A percentile compares a stretch with the other conserved stretches of the same genome.
These are phyloP conservation scores for Aquilaria malaccensis DNA, from an alignment of 345 rosid species.

Conservation along the genomic window DNA sequence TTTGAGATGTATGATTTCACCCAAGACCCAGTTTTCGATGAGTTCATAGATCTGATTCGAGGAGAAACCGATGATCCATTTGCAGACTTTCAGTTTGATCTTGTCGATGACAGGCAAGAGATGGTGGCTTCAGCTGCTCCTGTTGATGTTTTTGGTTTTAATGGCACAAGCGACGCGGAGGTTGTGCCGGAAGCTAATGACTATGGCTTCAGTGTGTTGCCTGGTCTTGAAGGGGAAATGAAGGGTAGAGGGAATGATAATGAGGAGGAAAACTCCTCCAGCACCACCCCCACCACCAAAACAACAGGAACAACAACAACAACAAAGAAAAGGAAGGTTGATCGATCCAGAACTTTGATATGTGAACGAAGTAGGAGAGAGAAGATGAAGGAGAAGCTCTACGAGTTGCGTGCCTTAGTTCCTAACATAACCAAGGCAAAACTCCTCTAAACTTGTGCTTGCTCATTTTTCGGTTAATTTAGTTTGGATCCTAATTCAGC, in stretches of 20 bases:
- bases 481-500: too few species aligned
- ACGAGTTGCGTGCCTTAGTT: constrained; percentile 74
- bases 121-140: constrained; percentile 16
- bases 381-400: constrained; percentile 87
- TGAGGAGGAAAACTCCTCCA: constrained; percentile 50
- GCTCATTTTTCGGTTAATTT: neutral
- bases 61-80: constrained; percentile 35
- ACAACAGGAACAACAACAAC: constrained; percentile 23
- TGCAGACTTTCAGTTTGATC: constrained; percentile 24
- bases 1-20: constrained; percentile 43
- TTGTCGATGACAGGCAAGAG: constrained; percentile 21
- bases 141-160: constrained; percentile 22
- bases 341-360: constrained; percentile 64
- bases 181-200: constrained; percentile 22
- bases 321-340: constrained; percentile 35
- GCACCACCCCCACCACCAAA: constrained; percentile 40
- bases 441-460: neutral
- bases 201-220: constrained; percentile 23
- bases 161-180: neutral
- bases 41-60: constrained; percentile 43
- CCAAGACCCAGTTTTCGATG: constrained; percentile 48
- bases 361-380: constrained; percentile 70
- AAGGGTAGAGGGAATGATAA: constrained; percentile 27
- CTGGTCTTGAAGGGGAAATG: constrained; percentile 31
- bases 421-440: constrained; percentile 89